Evolutionary conservation across 768 basidiomycete species (phyloP).

Genomic region (Rhodocollybia butyracea): DNA sequence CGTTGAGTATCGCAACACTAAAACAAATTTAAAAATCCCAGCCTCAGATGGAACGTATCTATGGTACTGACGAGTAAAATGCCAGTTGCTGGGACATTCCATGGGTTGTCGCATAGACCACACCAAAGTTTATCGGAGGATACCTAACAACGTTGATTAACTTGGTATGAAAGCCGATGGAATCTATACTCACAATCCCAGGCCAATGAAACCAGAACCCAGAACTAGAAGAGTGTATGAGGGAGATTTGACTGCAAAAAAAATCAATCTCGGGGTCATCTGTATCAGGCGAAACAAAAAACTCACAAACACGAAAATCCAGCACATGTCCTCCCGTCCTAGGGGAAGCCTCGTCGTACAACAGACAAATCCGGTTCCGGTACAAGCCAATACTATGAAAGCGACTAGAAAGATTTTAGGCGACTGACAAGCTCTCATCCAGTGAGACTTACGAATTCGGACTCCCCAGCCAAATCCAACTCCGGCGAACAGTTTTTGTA

Average conservation of each 20-base stretch:
- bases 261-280: background rate
- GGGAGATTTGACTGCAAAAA: constrained; percentile 7
- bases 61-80: constrained; percentile 13
- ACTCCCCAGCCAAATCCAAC: constrained; percentile 23
- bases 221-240: constrained; percentile 14
- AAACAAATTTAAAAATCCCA: background rate
- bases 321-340: constrained; percentile 11
- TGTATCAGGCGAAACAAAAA: background rate
- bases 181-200: constrained; percentile 9
- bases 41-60: background rate
- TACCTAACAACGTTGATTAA: background rate
- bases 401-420: constrained; percentile 8
- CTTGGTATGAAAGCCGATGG: background rate
- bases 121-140: constrained; percentile 14
- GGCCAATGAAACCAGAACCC: constrained; percentile 8
- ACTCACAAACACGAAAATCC: constrained; percentile 15
- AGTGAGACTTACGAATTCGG: constrained; percentile 11
- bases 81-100: constrained; percentile 11
- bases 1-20: constrained; percentile 16
- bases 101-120: constrained; percentile 12
- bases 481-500: constrained; percentile 15
- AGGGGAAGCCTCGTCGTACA: constrained; percentile 14
- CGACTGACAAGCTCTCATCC: background rate
- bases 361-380: constrained; percentile 11
- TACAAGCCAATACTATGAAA: constrained; percentile 13